Base-by-base conservation (phyloP, 352 stramenopile species). In the Globisporangium acanthophoron region DNA sequence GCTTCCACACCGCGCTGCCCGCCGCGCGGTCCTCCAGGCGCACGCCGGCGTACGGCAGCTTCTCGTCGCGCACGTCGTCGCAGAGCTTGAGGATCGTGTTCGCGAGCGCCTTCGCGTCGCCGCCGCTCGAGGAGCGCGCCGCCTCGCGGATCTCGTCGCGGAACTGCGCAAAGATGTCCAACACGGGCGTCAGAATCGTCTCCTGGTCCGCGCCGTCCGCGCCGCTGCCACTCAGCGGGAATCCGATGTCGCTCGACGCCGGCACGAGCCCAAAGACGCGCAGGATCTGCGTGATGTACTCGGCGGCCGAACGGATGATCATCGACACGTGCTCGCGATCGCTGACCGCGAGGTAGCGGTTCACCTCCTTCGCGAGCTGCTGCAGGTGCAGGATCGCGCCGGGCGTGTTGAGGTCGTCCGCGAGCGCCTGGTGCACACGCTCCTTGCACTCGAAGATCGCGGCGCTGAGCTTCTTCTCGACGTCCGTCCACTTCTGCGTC, bases 331-430 rank as follows among this genome's bases (percentile, higher is more conserved):
- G 78, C 47, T 87, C 67, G 31, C 69, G 70, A 51, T 80, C 67
- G 48, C 61, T 73, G 6, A 72, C 69, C 54, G 76, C 52, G 74
- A 92, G 78, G 65, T 96, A 96, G 18, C 73, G 73, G 71, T 96
- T 95, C 18, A 87, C 73, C n/a, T 87, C 78, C 61, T 88, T 90
- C 9, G 90, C 82, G n/a, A 97, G 71, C 55, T 90, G 75, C 59
- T 87, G 80, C 41, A 90, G 57, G 47, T 71, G 70, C 35, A 73
- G 45, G 21, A 98, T 74, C 13, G 87, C 91, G 6, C 69, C 62
- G 9, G 91, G 90, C 39, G 89, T 97, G 76, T 97, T 94, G 20
- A 98, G 78, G 69, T 98, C 91, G 62, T 97, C 86, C 20, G 74
- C 70, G 9, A 98, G 74, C 27, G 84, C 88, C 8, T 73, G 65